Evolutionary conservation across 768 basidiomycete species (phyloP), one percentile per base, ranked within the genome.

Genomic region (Mycena vitilis): DNA sequence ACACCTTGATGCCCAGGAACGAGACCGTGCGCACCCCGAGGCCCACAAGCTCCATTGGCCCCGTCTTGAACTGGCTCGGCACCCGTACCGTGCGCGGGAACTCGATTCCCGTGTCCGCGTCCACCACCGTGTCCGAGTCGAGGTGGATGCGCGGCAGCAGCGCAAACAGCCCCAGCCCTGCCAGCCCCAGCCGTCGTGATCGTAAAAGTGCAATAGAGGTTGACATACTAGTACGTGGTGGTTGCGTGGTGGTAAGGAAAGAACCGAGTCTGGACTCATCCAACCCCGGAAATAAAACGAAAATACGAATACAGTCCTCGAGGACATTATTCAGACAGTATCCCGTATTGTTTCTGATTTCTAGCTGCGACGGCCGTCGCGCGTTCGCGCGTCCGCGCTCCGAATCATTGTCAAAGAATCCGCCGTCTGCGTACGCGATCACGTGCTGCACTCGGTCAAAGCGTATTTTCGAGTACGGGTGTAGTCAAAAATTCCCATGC

Each of bases 1-100:
- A 98, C 18, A 97, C 95, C 75, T 94, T 89, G 70, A 98, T 87
- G 9, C 90, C 86, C 45, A 97, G 83, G 79, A 98, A 95, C 16
- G 95, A 95, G 37, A 98, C 95, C 0, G 91, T 94, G 57, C 96
- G 85, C 45, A 95, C 94, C 25, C 96, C 96, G 1, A 95, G 81
- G 8, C 96, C 96, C 22, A 98, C 80, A 7, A 97, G 85, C 13
- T 88, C 86, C 73, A 94, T 87, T 2, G 85, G 79, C 11, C 92
- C 88, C 8, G 88, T 78, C 12, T 87, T 85, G 18, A 87, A 78
- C 72, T 89, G 91, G 38, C 91, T 87, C 22, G 90, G 89, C 23
- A 93, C 83, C 20, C 75, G 83, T 25, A 95, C 81, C 6, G 84
- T 84, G 51, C 83, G 89, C 4, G 94, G 94, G 75, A 95, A 95